A percentile compares a stretch with the other conserved stretches of the same genome.
These are phyloP conservation scores for Fistulina hepatica DNA, from an alignment of 1,284 basidiomycete species.

Conservation along the genomic window DNA sequence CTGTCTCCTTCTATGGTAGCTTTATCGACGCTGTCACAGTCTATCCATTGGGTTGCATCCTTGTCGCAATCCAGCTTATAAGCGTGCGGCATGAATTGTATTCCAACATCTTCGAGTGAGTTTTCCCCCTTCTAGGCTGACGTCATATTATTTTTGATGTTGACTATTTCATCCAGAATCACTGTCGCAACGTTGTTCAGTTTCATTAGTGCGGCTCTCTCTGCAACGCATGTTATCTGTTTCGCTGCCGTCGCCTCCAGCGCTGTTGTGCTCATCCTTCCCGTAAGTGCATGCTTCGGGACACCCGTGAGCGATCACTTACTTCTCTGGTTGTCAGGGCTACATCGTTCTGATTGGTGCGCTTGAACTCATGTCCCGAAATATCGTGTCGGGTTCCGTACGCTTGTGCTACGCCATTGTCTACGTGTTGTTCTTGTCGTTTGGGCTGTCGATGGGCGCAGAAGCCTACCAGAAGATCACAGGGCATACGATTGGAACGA, in stretches of 20 bases:
- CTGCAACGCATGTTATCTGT: constrained; percentile 65
- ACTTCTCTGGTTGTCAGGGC: constrained; percentile 34
- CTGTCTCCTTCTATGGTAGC: constrained; percentile 60
- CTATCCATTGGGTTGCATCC: constrained; percentile 72
- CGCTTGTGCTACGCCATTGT: constrained; percentile 76
- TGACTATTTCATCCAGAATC: constrained; percentile 36
- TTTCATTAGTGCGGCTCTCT: constrained; percentile 72
- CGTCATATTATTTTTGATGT: background rate
- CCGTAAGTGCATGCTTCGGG: constrained; percentile 32
- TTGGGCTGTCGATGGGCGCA: constrained; percentile 74
- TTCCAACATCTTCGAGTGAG: constrained; percentile 76
- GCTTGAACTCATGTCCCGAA: constrained; percentile 71
- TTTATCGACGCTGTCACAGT: constrained; percentile 73
- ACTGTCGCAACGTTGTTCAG: constrained; percentile 72
- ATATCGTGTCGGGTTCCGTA: constrained; percentile 78
- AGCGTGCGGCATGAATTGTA: constrained; percentile 76
- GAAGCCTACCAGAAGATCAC: constrained; percentile 54
- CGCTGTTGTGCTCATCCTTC: constrained; percentile 82
- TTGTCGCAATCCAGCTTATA: constrained; percentile 68
- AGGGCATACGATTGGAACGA: constrained; percentile 32
- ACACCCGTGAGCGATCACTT: background rate
- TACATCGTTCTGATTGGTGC: constrained; percentile 75
- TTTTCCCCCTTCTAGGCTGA: constrained; percentile 10
- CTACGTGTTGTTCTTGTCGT: constrained; percentile 73
- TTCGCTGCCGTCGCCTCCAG: constrained; percentile 79